Evolutionary conservation across 2,329 filamentous ascomycete genomes (phyloP).

Genomic region (Emmonsiellopsis sp.): DNA sequence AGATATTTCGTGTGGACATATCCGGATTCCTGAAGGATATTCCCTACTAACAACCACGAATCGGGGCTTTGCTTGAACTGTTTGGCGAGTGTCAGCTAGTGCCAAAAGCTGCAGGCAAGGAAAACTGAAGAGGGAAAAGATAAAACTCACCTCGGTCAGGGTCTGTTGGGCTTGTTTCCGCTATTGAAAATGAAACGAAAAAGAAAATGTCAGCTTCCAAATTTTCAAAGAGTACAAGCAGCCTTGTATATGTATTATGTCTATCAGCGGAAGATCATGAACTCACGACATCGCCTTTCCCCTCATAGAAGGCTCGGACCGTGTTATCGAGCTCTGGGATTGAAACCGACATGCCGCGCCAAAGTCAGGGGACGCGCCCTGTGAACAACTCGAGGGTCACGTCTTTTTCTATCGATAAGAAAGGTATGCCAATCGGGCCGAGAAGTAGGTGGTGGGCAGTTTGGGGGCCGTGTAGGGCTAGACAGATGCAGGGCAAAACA

Average conservation of each 20-base stretch:
- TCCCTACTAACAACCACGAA: slow-evolving; percentile 93
- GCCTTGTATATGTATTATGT: not conserved
- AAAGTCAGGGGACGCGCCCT: slow-evolving; percentile 10
- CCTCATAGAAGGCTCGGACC: slow-evolving; percentile 95
- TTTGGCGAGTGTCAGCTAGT: not conserved
- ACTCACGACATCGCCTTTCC: slow-evolving; percentile 81
- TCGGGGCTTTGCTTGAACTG: slow-evolving; percentile 99
- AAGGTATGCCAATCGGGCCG: too few relatives aligned
- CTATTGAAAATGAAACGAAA: slow-evolving; percentile 39
- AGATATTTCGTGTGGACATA: slow-evolving; percentile 97
- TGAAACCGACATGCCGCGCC: slow-evolving; percentile 51
- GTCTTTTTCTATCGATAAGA: too few relatives aligned
- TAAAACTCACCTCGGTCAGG: slow-evolving; percentile 68
- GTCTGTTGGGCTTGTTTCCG: slow-evolving; percentile 94
- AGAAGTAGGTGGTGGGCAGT: too few relatives aligned
- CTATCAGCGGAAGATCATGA: slow-evolving; percentile 1
- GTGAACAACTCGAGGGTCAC: not conserved
- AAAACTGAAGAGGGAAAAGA: not conserved
- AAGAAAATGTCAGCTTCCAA: slow-evolving; percentile 28
- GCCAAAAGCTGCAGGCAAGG: not conserved
- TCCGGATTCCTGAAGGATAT: slow-evolving; percentile 85
- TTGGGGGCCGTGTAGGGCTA: too few relatives aligned
- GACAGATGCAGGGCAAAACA: too few relatives aligned
- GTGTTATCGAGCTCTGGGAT: slow-evolving; percentile 95
- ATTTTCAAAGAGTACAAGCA: not conserved